Evolutionary conservation across 2,329 filamentous ascomycete genomes (phyloP).

Genomic region (Cytospora piceicola): DNA sequence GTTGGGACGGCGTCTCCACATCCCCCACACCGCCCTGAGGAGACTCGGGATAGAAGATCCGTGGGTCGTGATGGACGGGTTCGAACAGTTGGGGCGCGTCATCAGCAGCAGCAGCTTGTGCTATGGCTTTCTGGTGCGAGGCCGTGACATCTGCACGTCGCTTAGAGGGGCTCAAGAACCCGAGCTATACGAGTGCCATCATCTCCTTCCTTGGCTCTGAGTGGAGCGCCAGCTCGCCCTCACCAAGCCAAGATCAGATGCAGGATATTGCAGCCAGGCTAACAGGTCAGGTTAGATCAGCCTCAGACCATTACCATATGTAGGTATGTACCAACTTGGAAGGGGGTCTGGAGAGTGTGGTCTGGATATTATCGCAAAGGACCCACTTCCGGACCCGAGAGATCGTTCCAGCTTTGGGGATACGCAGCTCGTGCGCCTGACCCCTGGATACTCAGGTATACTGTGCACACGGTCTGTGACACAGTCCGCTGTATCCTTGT

Average conservation of each 20-base stretch:
- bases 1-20: slow-evolving; percentile 13
- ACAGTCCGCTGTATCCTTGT: not conserved
- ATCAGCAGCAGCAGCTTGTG: not conserved
- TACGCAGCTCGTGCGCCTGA: not conserved
- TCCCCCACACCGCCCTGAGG: slow-evolving; percentile 9
- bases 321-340: no score
- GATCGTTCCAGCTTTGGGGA: not conserved
- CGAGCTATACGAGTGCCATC: not conserved
- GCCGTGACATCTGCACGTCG: not conserved
- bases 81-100: not conserved
- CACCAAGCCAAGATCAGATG: not conserved
- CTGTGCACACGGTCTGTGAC: not conserved
- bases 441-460: not conserved
- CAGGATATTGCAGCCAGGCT: not conserved
- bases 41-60: slow-evolving; percentile 12
- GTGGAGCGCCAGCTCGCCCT: not conserved
- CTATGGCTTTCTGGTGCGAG: not conserved
- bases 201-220: not conserved
- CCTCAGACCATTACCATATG: not conserved
- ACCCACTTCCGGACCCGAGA: not conserved
- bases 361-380: not conserved
- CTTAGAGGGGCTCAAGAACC: not conserved
- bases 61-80: slow-evolving; percentile 5
- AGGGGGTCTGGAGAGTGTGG: not conserved
- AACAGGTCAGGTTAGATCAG: not conserved